Percentiles rank a stretch among this genome's conserved stretches.
Evolutionary conservation across 2,329 filamentous ascomycete species (phyloP).

Genomic region (Aspergillus fumigatiaffinis): DNA sequence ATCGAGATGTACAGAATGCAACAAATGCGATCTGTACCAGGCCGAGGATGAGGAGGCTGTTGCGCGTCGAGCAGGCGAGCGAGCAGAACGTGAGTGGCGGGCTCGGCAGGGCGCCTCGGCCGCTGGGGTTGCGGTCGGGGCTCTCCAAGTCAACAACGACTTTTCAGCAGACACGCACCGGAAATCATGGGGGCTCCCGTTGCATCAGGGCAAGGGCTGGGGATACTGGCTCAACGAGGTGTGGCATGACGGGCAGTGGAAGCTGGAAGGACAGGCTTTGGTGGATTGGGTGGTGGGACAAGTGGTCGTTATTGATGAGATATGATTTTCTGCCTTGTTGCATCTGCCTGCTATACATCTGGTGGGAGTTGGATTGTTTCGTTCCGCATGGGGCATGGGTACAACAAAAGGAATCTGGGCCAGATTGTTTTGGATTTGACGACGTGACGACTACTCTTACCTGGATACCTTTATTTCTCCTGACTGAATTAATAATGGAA

Average conservation of each 20-base stretch:
- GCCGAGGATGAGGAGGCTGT: slow-evolving; percentile 71
- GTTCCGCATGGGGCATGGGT: not conserved
- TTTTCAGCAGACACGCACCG: slow-evolving; percentile 19
- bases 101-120: slow-evolving; percentile 52
- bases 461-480: not conserved
- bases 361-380: not conserved
- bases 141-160: slow-evolving; percentile 26
- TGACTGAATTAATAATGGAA: not conserved
- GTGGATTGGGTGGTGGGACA: slow-evolving; percentile 40
- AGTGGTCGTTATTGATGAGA: slow-evolving; percentile 35
- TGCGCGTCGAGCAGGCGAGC: slow-evolving; percentile 63
- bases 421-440: not conserved
- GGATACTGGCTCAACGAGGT: slow-evolving; percentile 35
- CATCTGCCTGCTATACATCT: no score
- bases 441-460: not conserved
- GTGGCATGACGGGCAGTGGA: slow-evolving; percentile 41
- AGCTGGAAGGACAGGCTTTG: slow-evolving; percentile 37
- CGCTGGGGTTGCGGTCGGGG: slow-evolving; percentile 11
- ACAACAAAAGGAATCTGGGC: not conserved
- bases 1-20: slow-evolving; percentile 71
- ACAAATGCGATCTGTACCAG: slow-evolving; percentile 67
- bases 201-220: slow-evolving; percentile 22
- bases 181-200: slow-evolving; percentile 1
- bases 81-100: slow-evolving; percentile 69
- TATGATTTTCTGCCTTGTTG: slow-evolving; percentile 10